phyloP scores from a whole-genome alignment of 2,329 filamentous ascomycete genomes.

The Colletotrichum spinosum region DNA sequence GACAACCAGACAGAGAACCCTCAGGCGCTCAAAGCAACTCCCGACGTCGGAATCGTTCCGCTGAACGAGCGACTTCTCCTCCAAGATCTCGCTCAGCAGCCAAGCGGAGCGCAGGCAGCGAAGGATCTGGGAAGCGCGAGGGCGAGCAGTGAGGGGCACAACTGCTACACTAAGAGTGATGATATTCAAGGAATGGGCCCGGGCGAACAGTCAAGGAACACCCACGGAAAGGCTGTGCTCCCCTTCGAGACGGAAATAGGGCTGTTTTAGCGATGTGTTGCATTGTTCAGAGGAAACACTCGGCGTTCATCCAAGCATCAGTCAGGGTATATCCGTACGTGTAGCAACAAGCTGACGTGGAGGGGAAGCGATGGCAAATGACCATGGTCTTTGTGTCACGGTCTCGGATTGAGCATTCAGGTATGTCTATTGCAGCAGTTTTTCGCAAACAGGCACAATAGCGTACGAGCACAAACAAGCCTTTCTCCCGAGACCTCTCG shows the following conservation, averaged over 20 bases:
- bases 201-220: constrained; percentile 7
- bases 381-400: constrained; percentile 6
- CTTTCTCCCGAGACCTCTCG: not conserved
- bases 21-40: no score
- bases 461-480: not conserved
- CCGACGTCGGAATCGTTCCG: no score
- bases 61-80: no score
- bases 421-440: not conserved
- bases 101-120: not conserved
- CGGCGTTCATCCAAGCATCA: constrained; percentile 1
- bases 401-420: not conserved
- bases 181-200: constrained; percentile 4
- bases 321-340: not conserved
- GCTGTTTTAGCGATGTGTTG: constrained; percentile 8
- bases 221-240: constrained; percentile 21
- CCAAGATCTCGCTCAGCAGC: not conserved
- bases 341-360: not conserved
- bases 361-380: not conserved
- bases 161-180: constrained; percentile 6
- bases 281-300: constrained; percentile 4
- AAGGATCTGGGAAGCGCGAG: not conserved
- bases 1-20: not conserved
- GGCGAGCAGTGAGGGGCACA: not conserved
- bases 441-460: not conserved
- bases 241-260: not conserved